Base-by-base conservation (phyloP, 2,329 filamentous ascomycete genomes). In the Diaporthe ilicicola region DNA sequence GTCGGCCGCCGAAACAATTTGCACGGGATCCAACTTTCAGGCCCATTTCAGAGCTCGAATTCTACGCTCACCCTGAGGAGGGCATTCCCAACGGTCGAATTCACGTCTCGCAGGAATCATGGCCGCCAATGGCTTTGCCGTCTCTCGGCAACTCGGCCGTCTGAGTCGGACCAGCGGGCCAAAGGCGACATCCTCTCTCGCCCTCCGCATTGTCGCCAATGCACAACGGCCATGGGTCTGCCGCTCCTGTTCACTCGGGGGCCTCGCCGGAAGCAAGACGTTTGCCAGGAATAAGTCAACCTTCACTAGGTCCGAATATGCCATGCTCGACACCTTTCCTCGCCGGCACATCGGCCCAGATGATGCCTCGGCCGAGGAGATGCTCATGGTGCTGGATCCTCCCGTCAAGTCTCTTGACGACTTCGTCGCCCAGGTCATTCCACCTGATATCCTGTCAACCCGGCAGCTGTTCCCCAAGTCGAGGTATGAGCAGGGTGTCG, bases 311-410 rank as follows among this genome's bases (percentile, higher is more conserved):
- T 64, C 59, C n/a, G 59, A 37, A n/a, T 79, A 78, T 74, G 72
- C 76, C 44, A 75, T 77, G 22, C 83, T 89, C 70, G 89, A 92
- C 78, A 89, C 89, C 50, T 97, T 97, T 78, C 87, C 92, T 69
- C 88, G 92, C 71, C 90, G 95, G 61, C 95, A 98, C 82, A 97
- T 98, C 82, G 95, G 95, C 1, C 94, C 94, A 4, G 91, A 92
- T 65, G 86, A 91, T 42, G 84, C 86, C 54, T 91, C 93, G 68
- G 88, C 91, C 1, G 84, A 90, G 75, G 85, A 91, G 77, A 98
- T 98, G 95, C 90, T 98, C 72, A 89, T 91, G 76, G 87, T 88
- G 1, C 86, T 98, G 50, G 91, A 94, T 71, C 93, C 94, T 22
- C 93, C 93, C 0, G 92, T 86, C 12, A 84, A 87, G 72, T 91